These are phyloP conservation scores for Solanum virginianum DNA, from an alignment of 257 asterid genomes.

Conservation along the genomic window DNA sequence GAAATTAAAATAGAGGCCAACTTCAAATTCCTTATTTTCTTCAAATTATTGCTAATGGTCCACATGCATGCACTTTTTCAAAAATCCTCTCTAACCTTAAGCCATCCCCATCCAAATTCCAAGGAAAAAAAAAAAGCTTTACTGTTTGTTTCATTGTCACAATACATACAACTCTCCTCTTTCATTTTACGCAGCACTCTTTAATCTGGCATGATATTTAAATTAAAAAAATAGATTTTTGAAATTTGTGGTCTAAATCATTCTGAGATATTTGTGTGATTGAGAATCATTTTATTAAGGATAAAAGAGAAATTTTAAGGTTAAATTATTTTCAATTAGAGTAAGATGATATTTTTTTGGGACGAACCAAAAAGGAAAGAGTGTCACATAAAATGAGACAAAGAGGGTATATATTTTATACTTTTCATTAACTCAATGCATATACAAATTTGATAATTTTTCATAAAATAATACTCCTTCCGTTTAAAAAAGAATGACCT, in stretches of 20 bases:
- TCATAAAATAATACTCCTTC: neutral
- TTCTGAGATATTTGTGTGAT: too few relatives aligned
- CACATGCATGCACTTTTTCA: neutral
- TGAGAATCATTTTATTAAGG: too few relatives aligned
- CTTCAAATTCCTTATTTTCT: neutral
- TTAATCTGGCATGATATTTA: too few relatives aligned
- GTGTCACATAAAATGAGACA: too few relatives aligned
- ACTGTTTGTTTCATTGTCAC: neutral
- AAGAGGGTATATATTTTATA: neutral
- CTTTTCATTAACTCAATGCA: neutral
- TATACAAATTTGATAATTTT: neutral
- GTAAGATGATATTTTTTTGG: too few relatives aligned
- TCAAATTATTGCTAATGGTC: neutral
- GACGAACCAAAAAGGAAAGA: too few relatives aligned
- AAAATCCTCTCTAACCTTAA: neutral
- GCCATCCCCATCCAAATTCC: neutral
- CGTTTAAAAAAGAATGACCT: too few relatives aligned
- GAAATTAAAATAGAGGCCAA: neutral
- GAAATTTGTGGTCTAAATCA: too few relatives aligned
- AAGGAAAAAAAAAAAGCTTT: neutral
- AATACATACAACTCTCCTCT: neutral
- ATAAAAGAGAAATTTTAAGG: too few relatives aligned
- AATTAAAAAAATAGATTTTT: too few relatives aligned
- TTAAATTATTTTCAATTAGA: too few relatives aligned
- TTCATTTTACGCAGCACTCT: too few relatives aligned